These are phyloP conservation scores for Artomyces pyxidatus DNA, from an alignment of 768 basidiomycete genomes.

Conservation along the genomic window DNA sequence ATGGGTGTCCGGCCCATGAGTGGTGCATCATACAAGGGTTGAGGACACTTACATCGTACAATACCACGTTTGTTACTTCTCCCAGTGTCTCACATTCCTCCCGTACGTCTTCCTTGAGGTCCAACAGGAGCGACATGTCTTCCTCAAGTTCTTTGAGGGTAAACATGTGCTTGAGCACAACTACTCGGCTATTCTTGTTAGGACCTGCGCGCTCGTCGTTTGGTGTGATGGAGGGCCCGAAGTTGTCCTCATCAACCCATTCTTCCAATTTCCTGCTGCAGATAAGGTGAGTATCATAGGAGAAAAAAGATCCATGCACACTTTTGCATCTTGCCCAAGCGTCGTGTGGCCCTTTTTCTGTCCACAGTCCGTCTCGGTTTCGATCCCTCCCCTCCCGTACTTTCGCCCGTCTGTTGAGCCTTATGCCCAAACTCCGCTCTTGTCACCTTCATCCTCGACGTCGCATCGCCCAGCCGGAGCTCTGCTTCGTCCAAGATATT, in stretches of 20 bases:
- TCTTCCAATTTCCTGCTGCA: slow-evolving; percentile 73
- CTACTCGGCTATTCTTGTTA: slow-evolving; percentile 65
- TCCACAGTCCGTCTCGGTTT: slow-evolving; percentile 58
- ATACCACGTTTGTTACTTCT: slow-evolving; percentile 89
- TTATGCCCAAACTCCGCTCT: slow-evolving; percentile 79
- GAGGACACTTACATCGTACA: slow-evolving; percentile 79
- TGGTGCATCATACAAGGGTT: slow-evolving; percentile 1
- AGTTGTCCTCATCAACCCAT: slow-evolving; percentile 93
- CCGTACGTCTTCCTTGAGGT: slow-evolving; percentile 93
- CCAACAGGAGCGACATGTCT: slow-evolving; percentile 77
- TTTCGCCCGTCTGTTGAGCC: slow-evolving; percentile 29
- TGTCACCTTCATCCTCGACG: slow-evolving; percentile 63
- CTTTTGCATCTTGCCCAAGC: slow-evolving; percentile 87
- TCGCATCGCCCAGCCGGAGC: slow-evolving; percentile 71
- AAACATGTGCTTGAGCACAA: slow-evolving; percentile 96
- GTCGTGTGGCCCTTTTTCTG: slow-evolving; percentile 67
- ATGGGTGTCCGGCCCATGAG: neutral
- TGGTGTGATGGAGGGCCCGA: slow-evolving; percentile 60
- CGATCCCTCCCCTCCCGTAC: slow-evolving; percentile 31
- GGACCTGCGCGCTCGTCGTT: slow-evolving; percentile 38
- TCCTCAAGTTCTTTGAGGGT: slow-evolving; percentile 77
- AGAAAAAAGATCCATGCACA: slow-evolving; percentile 27
- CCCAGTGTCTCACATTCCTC: slow-evolving; percentile 88
- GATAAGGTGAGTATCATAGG: neutral
- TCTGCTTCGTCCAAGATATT: slow-evolving; percentile 89